Base-by-base conservation (phyloP, 179 eudicot genomes). In the Silene noctiflora region DNA sequence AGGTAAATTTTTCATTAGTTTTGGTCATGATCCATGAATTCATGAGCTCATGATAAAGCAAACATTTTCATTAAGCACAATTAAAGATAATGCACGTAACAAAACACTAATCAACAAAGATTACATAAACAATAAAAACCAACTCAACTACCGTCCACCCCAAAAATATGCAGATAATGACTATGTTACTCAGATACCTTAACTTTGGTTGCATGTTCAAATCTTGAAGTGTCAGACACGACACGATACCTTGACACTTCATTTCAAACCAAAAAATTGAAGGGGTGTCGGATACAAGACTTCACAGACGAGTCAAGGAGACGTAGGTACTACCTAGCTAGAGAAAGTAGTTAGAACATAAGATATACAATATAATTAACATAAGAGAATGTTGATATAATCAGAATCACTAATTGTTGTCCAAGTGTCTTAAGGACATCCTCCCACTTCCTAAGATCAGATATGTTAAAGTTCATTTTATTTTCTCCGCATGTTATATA, bases 401-500 rank as follows among this genome's bases (percentile, higher is more conserved):
- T n/a, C 25, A 35, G 64, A 68, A 74, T 77, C 17, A 20, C 29
- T n/a, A 8, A 75, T 42, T 42, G 33, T 17, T 66, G 48, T 42
- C 70, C 74, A 24, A 71, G 70, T 78, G 82, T 78, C 80, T 56
- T 46, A 71, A 13, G 71, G 33, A 35, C 44, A 59, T 24, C 63
- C 55, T 44, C 51, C 60, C 46, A 42, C 12, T 42, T 42, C 46
- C 46, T 42, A 42, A 42, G 48, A 42, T 1, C 48, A 42, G 44
- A 55, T 70, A 22, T 29, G 29, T 3, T 14, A 63, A 44, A 33
- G 46, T 73, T 61, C 42, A 24, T 6, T 67, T 61, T 33, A 74
- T 72, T 78, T 78, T 82, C 67, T 71, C 82, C 77, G 74, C 82
- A 55, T 75, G n/a, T n/a, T n/a, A 59, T 76, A 27, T 19, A 78